Percentiles rank a stretch among this genome's conserved stretches.
Evolutionary conservation across 1,284 basidiomycete species (phyloP).

Genomic region (Apiotrichum mycotoxinovorans): DNA sequence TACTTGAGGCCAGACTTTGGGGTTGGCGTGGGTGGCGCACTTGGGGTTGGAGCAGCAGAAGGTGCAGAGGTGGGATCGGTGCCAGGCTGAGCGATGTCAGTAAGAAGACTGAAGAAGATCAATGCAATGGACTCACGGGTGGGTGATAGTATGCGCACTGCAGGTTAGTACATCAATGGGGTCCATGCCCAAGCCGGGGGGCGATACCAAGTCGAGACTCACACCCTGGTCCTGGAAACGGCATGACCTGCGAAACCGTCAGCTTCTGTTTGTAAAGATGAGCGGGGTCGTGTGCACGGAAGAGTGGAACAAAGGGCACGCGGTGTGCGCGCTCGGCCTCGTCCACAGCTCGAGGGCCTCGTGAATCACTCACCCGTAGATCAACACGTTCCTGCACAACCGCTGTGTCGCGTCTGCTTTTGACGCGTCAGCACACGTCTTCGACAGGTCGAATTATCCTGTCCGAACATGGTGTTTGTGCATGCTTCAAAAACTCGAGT

Average conservation of each 20-base stretch:
- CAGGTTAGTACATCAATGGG: constrained; percentile 7
- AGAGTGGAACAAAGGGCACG: background rate
- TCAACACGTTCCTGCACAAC: constrained; percentile 80
- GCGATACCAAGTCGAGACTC: constrained; percentile 19
- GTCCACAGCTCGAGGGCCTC: background rate
- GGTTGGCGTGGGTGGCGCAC: constrained; percentile 6
- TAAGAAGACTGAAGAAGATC: constrained; percentile 24
- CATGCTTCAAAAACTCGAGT: background rate
- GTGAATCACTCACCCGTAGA: constrained; percentile 65
- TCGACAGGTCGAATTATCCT: background rate
- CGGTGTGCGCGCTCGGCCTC: background rate
- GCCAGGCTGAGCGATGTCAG: constrained; percentile 8
- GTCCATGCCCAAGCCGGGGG: background rate
- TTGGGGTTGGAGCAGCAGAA: background rate
- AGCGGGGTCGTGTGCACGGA: background rate
- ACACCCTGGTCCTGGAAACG: constrained; percentile 76
- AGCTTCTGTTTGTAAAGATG: background rate
- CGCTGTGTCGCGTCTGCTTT: constrained; percentile 54
- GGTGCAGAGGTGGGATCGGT: constrained; percentile 12
- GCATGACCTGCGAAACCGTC: constrained; percentile 59
- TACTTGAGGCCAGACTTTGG: constrained; percentile 17
- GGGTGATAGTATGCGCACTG: constrained; percentile 75
- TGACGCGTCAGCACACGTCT: constrained; percentile 47
- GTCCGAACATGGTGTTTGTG: background rate
- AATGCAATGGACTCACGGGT: constrained; percentile 55